Base-by-base conservation (phyloP, 345 rosid species). In the Syzygium aqueum region DNA sequence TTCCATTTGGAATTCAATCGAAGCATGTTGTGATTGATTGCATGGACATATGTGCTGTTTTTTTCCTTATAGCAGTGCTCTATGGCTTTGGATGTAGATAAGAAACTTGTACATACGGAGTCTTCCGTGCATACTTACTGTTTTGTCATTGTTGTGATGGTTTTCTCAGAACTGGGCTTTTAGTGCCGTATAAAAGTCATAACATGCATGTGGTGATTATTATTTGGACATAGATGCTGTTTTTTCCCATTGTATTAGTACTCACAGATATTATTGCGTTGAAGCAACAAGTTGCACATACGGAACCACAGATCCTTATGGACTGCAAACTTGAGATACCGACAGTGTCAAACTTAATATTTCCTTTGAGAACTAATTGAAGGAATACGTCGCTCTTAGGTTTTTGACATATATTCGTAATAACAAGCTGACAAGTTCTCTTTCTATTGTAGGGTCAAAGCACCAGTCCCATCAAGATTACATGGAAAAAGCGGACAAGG, bases 401-500 rank as follows among this genome's bases (percentile, higher is more conserved):
- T 33, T n/a, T 52, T 25, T n/a, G 49, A 51, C 30, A 51, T 51
- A 25, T 53, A 84, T 57, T 80, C 51, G n/a, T 73, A 19, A 73
- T 73, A 37, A 37, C 43, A 73, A 73, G 27, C 53, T 63, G 84
- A 88, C 84, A 25, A 89, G 37, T 73, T 59, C 67, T 23, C 87
- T 50, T 88, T 84, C 61, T 53, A 43, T 84, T 87, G 84, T 85
- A 97, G 99, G 98, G 59, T 30, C 99, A 51, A 95, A 94, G 95
- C 99, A 97, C 86, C 93, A 87, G 57, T 96, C 99, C 2, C 98
- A 96, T 88, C 99, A 97, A 95, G 99, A 97, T 90, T 97, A 97
- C 93, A 13, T 97, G 98, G 99, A 97, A 84, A 96, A 89, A 85
- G 99, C 99, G 4, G 99, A 97, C 90, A 94, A 93, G 91, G 99